Conservation (phyloP, 306 rosid genomes). For the Ceratonia siliqua region DNA sequence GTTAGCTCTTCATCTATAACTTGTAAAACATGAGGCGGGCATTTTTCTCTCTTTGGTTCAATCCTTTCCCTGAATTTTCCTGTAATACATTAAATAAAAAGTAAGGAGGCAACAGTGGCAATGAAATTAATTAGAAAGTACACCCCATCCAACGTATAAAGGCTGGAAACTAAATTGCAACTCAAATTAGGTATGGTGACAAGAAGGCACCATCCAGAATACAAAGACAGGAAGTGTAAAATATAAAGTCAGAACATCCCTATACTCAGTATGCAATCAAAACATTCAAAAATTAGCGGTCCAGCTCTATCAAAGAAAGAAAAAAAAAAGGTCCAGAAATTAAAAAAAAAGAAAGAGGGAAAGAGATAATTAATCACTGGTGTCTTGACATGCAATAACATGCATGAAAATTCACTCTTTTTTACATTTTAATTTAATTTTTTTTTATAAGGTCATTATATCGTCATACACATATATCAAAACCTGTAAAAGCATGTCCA, state of each 20-base stretch:
- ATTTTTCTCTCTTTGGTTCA: conserved; percentile 91
- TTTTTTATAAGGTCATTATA: no score
- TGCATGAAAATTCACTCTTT: no score
- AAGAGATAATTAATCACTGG: background rate
- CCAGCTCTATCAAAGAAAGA: background rate
- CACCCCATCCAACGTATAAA: conserved; percentile 18
- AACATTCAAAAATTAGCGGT: background rate
- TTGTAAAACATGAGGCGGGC: conserved; percentile 91
- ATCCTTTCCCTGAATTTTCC: conserved; percentile 93
- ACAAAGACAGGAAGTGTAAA: background rate
- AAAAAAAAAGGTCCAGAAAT: background rate
- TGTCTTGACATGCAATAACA: no score
- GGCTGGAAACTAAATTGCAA: conserved; percentile 16
- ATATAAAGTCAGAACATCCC: conserved; percentile 15
- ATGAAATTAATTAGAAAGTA: conserved; percentile 15
- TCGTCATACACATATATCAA: no score
- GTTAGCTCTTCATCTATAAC: conserved; percentile 97
- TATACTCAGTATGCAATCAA: background rate
- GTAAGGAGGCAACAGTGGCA: conserved; percentile 28
- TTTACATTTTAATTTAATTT: no score
- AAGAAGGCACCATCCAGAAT: conserved; percentile 23
- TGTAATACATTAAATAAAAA: conserved; percentile 43
- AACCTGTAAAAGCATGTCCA: no score
- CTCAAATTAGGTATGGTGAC: conserved; percentile 9
- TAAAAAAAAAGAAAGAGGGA: background rate